Percentiles rank a stretch among this genome's conserved stretches.
Conservation (phyloP, 2,329 filamentous ascomycete species). For the Cordyceps pruinosa region DNA sequence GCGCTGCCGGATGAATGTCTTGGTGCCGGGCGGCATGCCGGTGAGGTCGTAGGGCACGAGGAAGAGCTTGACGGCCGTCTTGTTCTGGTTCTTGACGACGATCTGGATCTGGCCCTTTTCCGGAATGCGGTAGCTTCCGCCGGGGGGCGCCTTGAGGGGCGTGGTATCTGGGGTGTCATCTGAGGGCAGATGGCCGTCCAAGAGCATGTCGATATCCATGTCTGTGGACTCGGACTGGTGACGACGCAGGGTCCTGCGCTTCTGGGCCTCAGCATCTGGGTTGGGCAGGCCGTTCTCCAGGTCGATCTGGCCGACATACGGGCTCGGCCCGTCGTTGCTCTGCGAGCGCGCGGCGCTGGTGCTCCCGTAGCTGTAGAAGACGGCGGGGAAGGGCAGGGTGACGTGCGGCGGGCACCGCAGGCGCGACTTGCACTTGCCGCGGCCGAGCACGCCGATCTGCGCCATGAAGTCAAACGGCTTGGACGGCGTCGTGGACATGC, state of each 20-base stretch:
- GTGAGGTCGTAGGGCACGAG: conserved; percentile 86
- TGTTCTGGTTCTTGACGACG: conserved; percentile 96
- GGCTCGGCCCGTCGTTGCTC: conserved; percentile 80
- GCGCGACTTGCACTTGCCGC: conserved; percentile 79
- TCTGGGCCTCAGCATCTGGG: conserved; percentile 37
- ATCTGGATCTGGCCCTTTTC: conserved; percentile 93
- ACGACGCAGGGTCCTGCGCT: conserved; percentile 55
- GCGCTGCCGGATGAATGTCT: conserved; percentile 91
- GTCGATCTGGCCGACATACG: conserved; percentile 90
- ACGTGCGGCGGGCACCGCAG: conserved; percentile 85
- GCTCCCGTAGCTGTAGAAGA: conserved; percentile 87
- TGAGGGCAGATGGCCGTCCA: conserved; percentile 16
- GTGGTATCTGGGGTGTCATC: conserved; percentile 24
- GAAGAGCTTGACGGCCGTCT: conserved; percentile 94
- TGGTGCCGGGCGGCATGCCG: conserved; percentile 89
- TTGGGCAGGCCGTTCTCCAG: conserved; percentile 70
- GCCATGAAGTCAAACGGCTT: conserved; percentile 88
- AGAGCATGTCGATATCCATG: conserved; percentile 17
- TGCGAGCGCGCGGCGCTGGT: conserved; percentile 57
- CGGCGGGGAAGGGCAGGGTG: conserved; percentile 82
- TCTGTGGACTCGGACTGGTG: conserved; percentile 41
- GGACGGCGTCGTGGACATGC: conserved; percentile 95
- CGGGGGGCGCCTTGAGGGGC: conserved; percentile 56
- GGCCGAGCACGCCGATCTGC: conserved; percentile 88
- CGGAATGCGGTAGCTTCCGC: conserved; percentile 89